Percentiles rank a stretch among this genome's conserved stretches.
Evolutionary conservation across 768 basidiomycete species (phyloP).

Genomic region (Trametes maxima): DNA sequence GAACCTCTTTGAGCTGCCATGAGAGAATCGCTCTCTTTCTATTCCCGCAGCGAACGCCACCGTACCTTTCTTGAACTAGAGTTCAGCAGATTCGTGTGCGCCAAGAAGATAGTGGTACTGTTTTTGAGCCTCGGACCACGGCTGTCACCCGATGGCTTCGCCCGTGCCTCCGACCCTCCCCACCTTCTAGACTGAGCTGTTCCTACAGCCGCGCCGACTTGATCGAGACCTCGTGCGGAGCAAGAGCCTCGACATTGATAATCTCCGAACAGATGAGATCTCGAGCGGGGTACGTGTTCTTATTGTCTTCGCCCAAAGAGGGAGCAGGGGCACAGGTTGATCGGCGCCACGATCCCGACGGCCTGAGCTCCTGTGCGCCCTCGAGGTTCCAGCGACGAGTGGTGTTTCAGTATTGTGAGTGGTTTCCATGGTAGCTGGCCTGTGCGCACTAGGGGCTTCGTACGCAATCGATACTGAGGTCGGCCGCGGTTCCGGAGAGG

Average conservation of each 20-base stretch:
- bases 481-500: background rate
- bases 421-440: slow-evolving; percentile 9
- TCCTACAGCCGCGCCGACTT: background rate
- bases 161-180: background rate
- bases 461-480: background rate
- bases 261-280: background rate
- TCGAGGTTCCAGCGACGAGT: background rate
- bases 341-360: slow-evolving; percentile 4
- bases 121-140: background rate
- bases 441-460: background rate
- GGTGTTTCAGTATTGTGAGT: slow-evolving; percentile 8
- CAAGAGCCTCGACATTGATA: background rate
- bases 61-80: slow-evolving; percentile 7
- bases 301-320: slow-evolving; percentile 18
- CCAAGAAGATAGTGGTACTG: background rate
- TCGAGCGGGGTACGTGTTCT: slow-evolving; percentile 7
- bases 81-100: background rate
- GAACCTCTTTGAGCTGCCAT: background rate
- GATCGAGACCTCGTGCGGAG: slow-evolving; percentile 1
- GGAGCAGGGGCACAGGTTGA: slow-evolving; percentile 4
- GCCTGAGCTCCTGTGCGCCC: slow-evolving; percentile 1
- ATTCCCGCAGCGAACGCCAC: slow-evolving; percentile 1
- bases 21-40: background rate
- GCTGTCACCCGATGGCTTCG: background rate
- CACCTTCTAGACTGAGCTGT: background rate